These are phyloP conservation scores for Macroventuria anomochaeta DNA, from an alignment of 2,329 filamentous ascomycete genomes.

Conservation along the genomic window DNA sequence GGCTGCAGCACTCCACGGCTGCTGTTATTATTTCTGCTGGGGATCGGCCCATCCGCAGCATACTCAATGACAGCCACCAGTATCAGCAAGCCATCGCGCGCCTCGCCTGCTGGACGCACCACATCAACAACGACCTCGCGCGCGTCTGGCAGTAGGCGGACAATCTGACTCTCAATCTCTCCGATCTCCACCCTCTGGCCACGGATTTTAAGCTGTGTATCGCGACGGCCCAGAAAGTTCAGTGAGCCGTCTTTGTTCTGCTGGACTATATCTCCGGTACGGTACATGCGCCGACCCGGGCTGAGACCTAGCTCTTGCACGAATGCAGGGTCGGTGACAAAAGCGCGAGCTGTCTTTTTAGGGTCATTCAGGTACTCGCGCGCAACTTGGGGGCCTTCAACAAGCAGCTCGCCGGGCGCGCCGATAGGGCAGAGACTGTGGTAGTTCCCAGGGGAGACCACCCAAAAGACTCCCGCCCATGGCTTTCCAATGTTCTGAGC, in stretches of 20 bases:
- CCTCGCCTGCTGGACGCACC: too few relatives aligned
- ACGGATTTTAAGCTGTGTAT: constrained; percentile 40
- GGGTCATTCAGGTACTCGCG: constrained; percentile 34
- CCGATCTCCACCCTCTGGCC: constrained; percentile 41
- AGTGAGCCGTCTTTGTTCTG: neutral
- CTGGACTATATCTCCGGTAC: neutral
- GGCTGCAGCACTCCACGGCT: too few relatives aligned
- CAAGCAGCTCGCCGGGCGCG: constrained; percentile 39
- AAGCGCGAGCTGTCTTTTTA: constrained; percentile 36
- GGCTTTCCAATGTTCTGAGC: too few relatives aligned
- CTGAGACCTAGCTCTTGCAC: neutral
- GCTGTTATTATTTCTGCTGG: too few relatives aligned
- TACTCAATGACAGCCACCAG: too few relatives aligned
- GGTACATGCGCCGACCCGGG: neutral
- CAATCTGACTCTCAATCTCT: too few relatives aligned
- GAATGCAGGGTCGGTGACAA: constrained; percentile 32
- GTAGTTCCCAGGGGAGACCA: neutral
- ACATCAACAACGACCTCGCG: neutral
- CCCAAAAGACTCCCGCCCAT: too few relatives aligned
- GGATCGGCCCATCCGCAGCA: too few relatives aligned
- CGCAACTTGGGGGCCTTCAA: constrained; percentile 58
- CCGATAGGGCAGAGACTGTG: constrained; percentile 12
- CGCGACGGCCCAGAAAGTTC: constrained; percentile 33
- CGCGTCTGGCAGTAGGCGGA: constrained; percentile 4
- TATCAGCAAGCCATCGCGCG: too few relatives aligned